phyloP scores from a whole-genome alignment of 2,329 filamentous ascomycete genomes.

The Apiospora saccharicola region DNA sequence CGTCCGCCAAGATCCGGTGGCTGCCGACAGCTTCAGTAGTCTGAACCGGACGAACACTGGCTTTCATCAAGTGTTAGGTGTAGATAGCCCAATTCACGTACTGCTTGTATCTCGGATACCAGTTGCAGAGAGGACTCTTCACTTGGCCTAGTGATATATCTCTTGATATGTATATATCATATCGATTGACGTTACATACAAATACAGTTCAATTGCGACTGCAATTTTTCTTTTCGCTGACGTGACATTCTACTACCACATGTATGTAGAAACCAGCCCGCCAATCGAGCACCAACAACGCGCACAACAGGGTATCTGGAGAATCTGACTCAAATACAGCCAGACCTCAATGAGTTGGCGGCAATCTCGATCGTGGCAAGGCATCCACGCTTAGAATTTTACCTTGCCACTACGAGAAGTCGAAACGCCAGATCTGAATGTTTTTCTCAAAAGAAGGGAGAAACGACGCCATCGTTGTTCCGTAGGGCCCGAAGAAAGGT shows the following conservation, averaged over 20 bases:
- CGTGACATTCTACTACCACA: neutral
- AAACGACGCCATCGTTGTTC: slow-evolving; percentile 21
- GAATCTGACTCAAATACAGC: neutral
- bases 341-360: neutral
- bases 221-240: no score
- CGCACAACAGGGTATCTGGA: neutral
- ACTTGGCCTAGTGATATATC: neutral
- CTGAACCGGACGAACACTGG: neutral
- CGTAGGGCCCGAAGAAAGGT: slow-evolving; percentile 26
- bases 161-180: no score
- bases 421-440: slow-evolving; percentile 27
- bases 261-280: neutral
- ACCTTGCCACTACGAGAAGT: neutral
- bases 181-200: neutral
- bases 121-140: neutral
- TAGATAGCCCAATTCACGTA: neutral
- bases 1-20: slow-evolving; percentile 6
- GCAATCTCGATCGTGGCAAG: neutral
- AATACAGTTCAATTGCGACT: no score
- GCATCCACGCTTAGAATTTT: neutral
- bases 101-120: neutral
- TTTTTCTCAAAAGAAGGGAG: slow-evolving; percentile 27
- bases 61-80: neutral
- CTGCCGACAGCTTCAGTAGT: neutral
- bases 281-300: neutral